Base-by-base conservation (phyloP, 2,329 filamentous ascomycete genomes). In the Trichoderma asperellum region DNA sequence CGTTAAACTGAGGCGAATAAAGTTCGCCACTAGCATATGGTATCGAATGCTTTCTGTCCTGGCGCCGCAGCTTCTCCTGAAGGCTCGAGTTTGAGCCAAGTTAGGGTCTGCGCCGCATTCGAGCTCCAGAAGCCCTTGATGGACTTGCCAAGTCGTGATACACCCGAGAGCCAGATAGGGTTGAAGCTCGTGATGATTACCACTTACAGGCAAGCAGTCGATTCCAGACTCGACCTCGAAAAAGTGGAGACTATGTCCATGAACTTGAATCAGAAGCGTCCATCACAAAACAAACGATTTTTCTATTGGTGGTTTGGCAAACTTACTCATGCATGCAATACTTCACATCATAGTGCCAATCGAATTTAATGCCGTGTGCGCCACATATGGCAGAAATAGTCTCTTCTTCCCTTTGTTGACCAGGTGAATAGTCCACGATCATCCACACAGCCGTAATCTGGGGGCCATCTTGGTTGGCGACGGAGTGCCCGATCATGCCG, bases 281-380 rank as follows among this genome's bases (percentile, higher is more conserved):
- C 24, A 12, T 12, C 52, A 34, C 18, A n/a, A 10, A 34, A 11
- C 16, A 18, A 18, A 8, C 24, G 24, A 24, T 24, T 24, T 24
- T 24, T 24, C 24, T 24, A 24, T 24, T 24, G 47, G 35, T 35
- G 1, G 6, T 5, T 35, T 37, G 64, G 16, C 8, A 16, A 29
- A 86, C 91, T 79, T 81, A 94, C 92, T 94, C 91, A 74, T 94
- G 90, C 62, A 94, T 84, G 70, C 89, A 89, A 73, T 92, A 94
- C 76, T 94, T 95, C 78, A 94, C 92, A 73, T 95, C 92, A 0
- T 79, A 78, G 87, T 89, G 94, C 0, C 89, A 70, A 76, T 87
- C 86, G 76, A 93, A 92, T 1, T 88, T 83, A 4, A 89, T 81
- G 0, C 82, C 83, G 3, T 84, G 79, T 14, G 83, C 77, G 27